phyloP scores from a whole-genome alignment of 2,329 filamentous ascomycete species.

The Pseudocercospora fijiensis region DNA sequence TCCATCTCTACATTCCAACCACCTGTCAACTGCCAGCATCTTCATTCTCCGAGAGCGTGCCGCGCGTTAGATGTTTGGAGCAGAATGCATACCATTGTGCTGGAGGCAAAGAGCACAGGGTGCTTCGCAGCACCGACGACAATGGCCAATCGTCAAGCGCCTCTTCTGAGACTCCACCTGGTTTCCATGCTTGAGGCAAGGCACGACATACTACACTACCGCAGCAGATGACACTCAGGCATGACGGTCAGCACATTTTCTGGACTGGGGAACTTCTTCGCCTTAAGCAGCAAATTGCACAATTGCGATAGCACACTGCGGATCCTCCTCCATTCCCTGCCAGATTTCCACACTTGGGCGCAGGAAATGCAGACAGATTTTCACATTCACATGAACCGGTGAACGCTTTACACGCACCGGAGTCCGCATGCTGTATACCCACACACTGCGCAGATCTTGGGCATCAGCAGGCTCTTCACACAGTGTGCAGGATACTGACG shows the following conservation, averaged over 20 bases:
- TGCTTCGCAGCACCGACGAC: not conserved
- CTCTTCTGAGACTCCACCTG: slow-evolving; percentile 3
- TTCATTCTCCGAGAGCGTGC: slow-evolving; percentile 7
- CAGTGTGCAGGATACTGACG: not conserved
- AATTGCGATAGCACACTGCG: not conserved
- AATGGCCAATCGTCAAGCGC: not conserved
- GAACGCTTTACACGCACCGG: not conserved
- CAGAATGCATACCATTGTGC: slow-evolving; percentile 6
- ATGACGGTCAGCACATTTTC: not conserved
- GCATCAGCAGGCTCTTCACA: not conserved
- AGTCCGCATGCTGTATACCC: not conserved
- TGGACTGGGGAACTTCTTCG: not conserved
- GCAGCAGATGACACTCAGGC: not conserved
- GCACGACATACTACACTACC: not conserved
- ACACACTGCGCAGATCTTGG: not conserved
- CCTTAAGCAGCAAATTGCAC: not conserved
- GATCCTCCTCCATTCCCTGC: not conserved
- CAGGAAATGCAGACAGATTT: not conserved
- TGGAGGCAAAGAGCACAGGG: not conserved
- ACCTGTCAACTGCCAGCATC: not conserved
- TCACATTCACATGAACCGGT: not conserved
- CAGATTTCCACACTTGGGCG: not conserved
- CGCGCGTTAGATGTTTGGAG: slow-evolving; percentile 7
- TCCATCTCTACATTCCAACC: not conserved
- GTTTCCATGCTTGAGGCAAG: not conserved